phyloP scores from a whole-genome alignment of 768 basidiomycete genomes.

The Mycena metata region DNA sequence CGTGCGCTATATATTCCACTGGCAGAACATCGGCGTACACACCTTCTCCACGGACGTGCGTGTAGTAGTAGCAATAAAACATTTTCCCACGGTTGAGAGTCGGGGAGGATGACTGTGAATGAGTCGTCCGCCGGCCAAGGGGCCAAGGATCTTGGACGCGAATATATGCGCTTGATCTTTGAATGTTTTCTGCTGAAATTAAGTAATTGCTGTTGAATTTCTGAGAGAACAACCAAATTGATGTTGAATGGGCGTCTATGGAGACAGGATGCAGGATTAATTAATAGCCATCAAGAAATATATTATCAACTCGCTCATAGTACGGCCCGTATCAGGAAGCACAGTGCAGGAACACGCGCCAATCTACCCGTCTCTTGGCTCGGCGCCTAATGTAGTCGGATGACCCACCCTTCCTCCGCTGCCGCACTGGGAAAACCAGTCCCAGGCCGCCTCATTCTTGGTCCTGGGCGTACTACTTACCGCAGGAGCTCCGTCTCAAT shows the following conservation, averaged over 20 bases:
- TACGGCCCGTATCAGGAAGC: too few relatives aligned
- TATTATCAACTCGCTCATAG: too few relatives aligned
- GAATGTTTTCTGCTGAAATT: neutral
- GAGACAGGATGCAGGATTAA: too few relatives aligned
- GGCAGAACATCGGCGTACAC: neutral
- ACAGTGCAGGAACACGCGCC: too few relatives aligned
- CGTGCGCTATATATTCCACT: constrained; percentile 15
- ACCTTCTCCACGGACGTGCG: constrained; percentile 14
- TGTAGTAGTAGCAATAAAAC: constrained; percentile 11
- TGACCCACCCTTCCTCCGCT: neutral
- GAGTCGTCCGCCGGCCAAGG: constrained; percentile 10
- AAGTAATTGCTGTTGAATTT: too few relatives aligned
- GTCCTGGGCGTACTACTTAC: neutral
- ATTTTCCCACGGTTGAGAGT: constrained; percentile 10
- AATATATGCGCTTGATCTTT: neutral
- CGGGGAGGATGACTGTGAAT: neutral
- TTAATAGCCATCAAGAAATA: too few relatives aligned
- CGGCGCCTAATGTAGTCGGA: neutral
- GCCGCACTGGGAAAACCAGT: neutral
- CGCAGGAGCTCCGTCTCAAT: neutral
- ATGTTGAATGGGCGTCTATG: too few relatives aligned
- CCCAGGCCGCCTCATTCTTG: neutral
- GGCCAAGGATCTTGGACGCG: constrained; percentile 6
- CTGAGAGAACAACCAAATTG: too few relatives aligned
- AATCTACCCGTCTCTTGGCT: too few relatives aligned